Evolutionary conservation across 2,329 filamentous ascomycete species (phyloP), one percentile per base, ranked within the genome.

Genomic region (Ascochyta clinopodiicola): DNA sequence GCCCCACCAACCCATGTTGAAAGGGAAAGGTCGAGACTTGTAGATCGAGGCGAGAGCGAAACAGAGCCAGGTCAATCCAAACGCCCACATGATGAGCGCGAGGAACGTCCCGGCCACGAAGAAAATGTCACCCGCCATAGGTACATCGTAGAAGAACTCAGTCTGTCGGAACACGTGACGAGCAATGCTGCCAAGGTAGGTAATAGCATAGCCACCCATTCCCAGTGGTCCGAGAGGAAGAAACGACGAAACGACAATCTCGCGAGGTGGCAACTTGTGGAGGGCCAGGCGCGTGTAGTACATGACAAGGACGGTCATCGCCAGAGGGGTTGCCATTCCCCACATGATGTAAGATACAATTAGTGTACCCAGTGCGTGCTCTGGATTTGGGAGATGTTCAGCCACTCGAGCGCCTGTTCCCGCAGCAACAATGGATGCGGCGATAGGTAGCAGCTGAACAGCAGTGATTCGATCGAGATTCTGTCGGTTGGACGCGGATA

Each of bases 281-380:
- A 90, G 71, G 4, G 84, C 86, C 9, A 91, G 78, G 10, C 88
- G 85, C 56, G 88, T 85, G 67, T 89, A 89, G 73, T 91, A 91
- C 34, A 91, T 82, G 10, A 84, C 85, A 24, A 90, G 76, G 19
- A 89, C 82, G 37, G 82, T 80, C 71, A 87, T 82, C 1, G 87
- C 84, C 45, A 91, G 74, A 0, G 83, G 84, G 2, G 81, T 80
- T 4, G 86, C 85, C 53, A 86, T 84, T 0, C 88, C 88, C 86
- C 86, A 90, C 61, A 91, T 82, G 15, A 90, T 77, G 67, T 90
- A 91, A 3, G 81, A 86, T 15, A 79, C 79, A n/a, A 89, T 75
- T 21, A 91, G 66, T 0, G 88, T 91, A 34, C 81, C 82, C 19
- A 88, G 70, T 4, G 85, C 85, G 60, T 86, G 80, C 17, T 79